Conservation (phyloP, 306 rosid species). For the Begonia peltatifolia region DNA sequence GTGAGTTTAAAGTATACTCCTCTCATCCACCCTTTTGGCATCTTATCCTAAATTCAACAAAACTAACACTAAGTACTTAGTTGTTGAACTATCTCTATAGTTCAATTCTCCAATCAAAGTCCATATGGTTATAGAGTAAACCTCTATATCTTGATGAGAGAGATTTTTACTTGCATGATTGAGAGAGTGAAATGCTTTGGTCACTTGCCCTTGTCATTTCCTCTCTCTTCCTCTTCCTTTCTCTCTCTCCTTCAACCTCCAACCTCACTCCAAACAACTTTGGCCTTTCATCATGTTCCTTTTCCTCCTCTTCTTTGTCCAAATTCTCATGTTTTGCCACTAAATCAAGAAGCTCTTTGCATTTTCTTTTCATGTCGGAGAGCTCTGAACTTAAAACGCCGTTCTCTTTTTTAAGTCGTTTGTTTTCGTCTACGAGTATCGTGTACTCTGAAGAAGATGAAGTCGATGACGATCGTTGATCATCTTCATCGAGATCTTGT, state of each 20-base stretch:
- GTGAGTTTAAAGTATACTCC: too few species aligned
- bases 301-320: conserved; percentile 13
- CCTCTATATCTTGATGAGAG: background rate
- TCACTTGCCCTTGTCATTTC: conserved; percentile 20
- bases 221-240: conserved; percentile 45
- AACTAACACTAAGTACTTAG: background rate
- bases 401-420: conserved; percentile 63
- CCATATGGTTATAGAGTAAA: background rate
- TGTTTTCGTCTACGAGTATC: conserved; percentile 58
- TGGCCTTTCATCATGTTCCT: conserved; percentile 33
- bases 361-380: conserved; percentile 43
- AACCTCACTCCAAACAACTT: conserved; percentile 77
- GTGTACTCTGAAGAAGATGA: conserved; percentile 47
- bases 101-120: background rate
- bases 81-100: background rate
- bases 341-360: conserved; percentile 55
- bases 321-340: conserved; percentile 25
- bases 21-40: background rate
- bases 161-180: conserved; percentile 46
- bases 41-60: background rate
- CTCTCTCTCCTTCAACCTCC: conserved; percentile 55
- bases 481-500: conserved; percentile 44
- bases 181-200: conserved; percentile 51
- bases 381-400: conserved; percentile 52
- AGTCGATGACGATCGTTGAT: conserved; percentile 50